phyloP scores from a whole-genome alignment of 202 grass and related monocot genomes.

The Setaria italica region DNA sequence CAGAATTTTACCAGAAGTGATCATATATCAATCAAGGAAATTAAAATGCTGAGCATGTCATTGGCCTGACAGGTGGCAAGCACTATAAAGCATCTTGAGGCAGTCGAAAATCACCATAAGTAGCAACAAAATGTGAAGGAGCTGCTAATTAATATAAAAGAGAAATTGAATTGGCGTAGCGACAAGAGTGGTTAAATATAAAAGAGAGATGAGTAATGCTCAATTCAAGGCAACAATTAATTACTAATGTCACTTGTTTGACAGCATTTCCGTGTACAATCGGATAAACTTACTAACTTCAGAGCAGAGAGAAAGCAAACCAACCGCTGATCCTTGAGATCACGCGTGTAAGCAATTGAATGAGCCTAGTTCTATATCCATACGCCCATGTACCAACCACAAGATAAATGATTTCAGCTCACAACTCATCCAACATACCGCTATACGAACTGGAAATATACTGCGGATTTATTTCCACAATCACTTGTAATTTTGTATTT shows the following conservation, averaged over 20 bases:
- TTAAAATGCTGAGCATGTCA: slow-evolving; percentile 2
- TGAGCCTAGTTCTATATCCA: not conserved
- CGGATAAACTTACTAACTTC: not conserved
- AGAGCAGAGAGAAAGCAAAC: not conserved
- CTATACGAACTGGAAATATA: not conserved
- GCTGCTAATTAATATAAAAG: not conserved
- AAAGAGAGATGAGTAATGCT: not conserved
- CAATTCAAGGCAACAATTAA: not conserved
- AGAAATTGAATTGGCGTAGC: not conserved
- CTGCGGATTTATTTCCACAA: not conserved
- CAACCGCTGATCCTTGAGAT: not conserved
- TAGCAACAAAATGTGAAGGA: not conserved
- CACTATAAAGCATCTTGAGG: not conserved
- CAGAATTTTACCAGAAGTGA: not conserved
- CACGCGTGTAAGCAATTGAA: slow-evolving; percentile 24
- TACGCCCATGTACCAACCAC: not conserved
- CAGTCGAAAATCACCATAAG: not conserved
- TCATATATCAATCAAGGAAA: not conserved
- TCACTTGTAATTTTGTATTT: slow-evolving; percentile 25
- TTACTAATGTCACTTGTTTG: not conserved
- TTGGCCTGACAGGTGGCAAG: not conserved
- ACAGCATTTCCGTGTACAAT: not conserved
- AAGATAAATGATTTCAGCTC: not conserved
- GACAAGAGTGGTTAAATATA: not conserved
- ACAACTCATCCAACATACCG: not conserved